Evolutionary conservation across 2,329 filamentous ascomycete species (phyloP).

Genomic region (Fonsecaea pedrosoi): DNA sequence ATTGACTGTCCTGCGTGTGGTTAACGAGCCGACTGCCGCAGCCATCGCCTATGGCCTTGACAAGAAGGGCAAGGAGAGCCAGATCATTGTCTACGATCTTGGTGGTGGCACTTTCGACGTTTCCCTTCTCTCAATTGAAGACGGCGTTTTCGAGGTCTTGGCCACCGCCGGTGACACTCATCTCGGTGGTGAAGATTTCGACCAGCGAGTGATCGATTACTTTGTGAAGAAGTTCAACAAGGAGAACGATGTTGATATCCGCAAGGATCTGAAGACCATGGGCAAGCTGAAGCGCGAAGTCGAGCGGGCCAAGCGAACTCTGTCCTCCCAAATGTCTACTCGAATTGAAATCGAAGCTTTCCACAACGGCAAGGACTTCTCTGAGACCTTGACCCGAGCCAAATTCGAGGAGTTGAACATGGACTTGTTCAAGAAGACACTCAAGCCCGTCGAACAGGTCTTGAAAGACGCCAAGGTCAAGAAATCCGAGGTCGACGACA

Average conservation of each 20-base stretch:
- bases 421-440: slow-evolving; percentile 98
- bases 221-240: slow-evolving; percentile 99
- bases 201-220: slow-evolving; percentile 95
- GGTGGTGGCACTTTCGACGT: slow-evolving; percentile 96
- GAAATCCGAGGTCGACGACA: slow-evolving; percentile 94
- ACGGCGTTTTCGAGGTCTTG: slow-evolving; percentile 92
- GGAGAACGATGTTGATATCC: slow-evolving; percentile 90
- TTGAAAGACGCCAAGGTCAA: slow-evolving; percentile 97
- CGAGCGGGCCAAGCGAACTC: slow-evolving; percentile 98
- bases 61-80: slow-evolving; percentile 81
- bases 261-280: slow-evolving; percentile 96
- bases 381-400: slow-evolving; percentile 95
- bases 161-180: slow-evolving; percentile 96
- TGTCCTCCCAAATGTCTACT: slow-evolving; percentile 91
- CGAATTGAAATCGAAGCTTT: slow-evolving; percentile 97
- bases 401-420: slow-evolving; percentile 99
- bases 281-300: slow-evolving; percentile 99
- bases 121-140: slow-evolving; percentile 86
- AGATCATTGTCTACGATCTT: slow-evolving; percentile 92
- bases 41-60: slow-evolving; percentile 94
- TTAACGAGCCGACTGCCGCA: slow-evolving; percentile 95
- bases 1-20: slow-evolving; percentile 92
- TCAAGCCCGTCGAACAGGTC: slow-evolving; percentile 98
- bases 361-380: slow-evolving; percentile 96
- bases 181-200: slow-evolving; percentile 98